Base-by-base conservation (phyloP, 306 rosid genomes). In the Vigna unguiculata region DNA sequence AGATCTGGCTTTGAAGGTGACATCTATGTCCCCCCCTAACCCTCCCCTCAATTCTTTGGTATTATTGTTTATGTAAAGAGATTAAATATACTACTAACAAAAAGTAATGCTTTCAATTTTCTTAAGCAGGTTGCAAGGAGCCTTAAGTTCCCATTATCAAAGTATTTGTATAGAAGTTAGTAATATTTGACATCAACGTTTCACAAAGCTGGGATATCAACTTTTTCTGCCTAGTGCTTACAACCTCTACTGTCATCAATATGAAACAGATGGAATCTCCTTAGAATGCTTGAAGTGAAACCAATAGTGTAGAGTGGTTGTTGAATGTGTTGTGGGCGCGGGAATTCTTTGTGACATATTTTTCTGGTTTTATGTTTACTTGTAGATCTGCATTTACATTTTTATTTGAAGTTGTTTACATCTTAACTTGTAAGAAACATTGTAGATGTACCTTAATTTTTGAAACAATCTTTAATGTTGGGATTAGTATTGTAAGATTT, bases 81-180 rank as follows among this genome's bases (percentile, higher is more conserved):
- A 43, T 36, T 54, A 67, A 55, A 48, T 47, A 63, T n/a, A 36
- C 59, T 9, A 69, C 13, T 36, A 48, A 65, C 45, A 40, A 40
- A 9, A 40, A 40, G 45, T 46, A 46, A 52, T 40, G 21, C 55
- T 63, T 60, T 66, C 77, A 46, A 22, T 65, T 41, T 71, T 79
- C 68, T 65, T 78, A 66, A 54, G 74, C 96, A 95, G 98, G 98
- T 91, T 45, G 97, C 98, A 60, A 90, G 92, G 90, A 95, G 96
- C 80, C 88, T 92, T 8, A 86, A 89, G 85, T 95, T 95, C 71
- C 97, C 96, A n/a, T 83, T 95, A 51, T 87, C 96, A 15, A 95
- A 88, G 81, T 95, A 90, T 83, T 60, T 95, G 76, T 95, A 95
- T 80, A 88, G 96, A 83, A 81, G 87, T 65, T 93, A 76, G 75